Evolutionary conservation across 768 basidiomycete genomes (phyloP), one percentile per base, ranked within the genome.

Genomic region (Tricholoma furcatifolium): DNA sequence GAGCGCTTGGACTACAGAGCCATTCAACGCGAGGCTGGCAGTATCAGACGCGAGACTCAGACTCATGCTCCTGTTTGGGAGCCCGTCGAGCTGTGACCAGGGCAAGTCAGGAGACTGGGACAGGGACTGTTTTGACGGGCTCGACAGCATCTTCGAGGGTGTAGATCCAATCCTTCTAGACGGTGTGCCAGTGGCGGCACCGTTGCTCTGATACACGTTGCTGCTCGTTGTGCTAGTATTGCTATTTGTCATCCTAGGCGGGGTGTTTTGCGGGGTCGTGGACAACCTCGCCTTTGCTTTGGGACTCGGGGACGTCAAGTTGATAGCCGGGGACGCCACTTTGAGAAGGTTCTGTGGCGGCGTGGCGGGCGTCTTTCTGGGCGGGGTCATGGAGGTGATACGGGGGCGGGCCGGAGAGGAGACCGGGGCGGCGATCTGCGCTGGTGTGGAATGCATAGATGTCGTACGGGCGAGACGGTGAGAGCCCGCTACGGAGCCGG

Each of bases 361-460:
- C 14, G 61, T 63, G 21, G 67, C 62, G 11, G 59, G 59, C 50
- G 61, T 57, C 62, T 59, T 59, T 54, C 62, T 62, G 20, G 67
- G 71, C 14, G 74, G 70, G 24, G 73, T 75, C 72, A 18, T 38
- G 4, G 80, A 82, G 56, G 70, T 64, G 51, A 82, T 73, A 32
- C 78, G 71, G 48, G 72, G 62, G 36, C 67, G 59, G 47, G 60
- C 58, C 36, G 59, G 38, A 20, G 59, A 15, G 39, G 42, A 43
- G 21, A 47, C 43, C 39, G 70, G 64, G 32, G 51, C 56, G 43
- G 46, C 35, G 42, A 43, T 59, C 58, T 42, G 43, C 42, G 42
- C 59, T 36, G 45, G 27, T 7, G 27, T 27, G 27, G 27, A 27
- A 27, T 58, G 57, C 35, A 58, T 40, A 10, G 59, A 61, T 31